Base-by-base conservation (phyloP, 2,329 filamentous ascomycete species). In the Rhinocladiella similis region DNA sequence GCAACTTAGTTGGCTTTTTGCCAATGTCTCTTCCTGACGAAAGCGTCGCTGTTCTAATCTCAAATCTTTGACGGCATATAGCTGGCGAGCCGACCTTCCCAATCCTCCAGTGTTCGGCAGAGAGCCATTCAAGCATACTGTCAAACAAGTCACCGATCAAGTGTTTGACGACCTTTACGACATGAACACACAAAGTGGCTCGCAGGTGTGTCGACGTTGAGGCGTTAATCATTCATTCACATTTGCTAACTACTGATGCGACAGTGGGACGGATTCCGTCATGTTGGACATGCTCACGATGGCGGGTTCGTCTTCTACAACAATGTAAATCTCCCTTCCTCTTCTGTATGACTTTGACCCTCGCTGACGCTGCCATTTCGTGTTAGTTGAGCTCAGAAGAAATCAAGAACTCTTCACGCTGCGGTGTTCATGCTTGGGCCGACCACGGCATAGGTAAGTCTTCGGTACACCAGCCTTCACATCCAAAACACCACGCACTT, bases 91-190 rank as follows among this genome's bases (percentile, higher is more conserved):
- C 13, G 73, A 79, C 51, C 70, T 78, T 0, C 81, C 81, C 0
- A 70, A 75, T 16, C 72, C 74, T 22, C 80, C 82, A 2, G 75
- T 75, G 0, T 83, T 83, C 57, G 70, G 68, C 10, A 77, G 81
- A 7, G 74, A 81, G 57, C 55, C 63, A 0, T 84, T 84, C 66
- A 68, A 78, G 53, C 82, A 84, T 63, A 75, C 75, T 14, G 82
- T 84, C 69, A 82, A 80, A 60, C 57, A 65, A 1, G 50, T 75
- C 1, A 29, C 7, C 47, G 63, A 10, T 52, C 73, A 19, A 70
- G 66, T 2, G 22, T 76, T 70, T 27, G 75, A 77, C 57, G 77
- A 79, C 63, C 60, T 66, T 1, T 72, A 77, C 50, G 67, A 69
- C 3, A 65, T 80, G 53, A 80, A 80, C 64, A 77, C 76, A 4